Conservation (phyloP, 139 green algal genomes). For the Medakamo hakoo region DNA sequence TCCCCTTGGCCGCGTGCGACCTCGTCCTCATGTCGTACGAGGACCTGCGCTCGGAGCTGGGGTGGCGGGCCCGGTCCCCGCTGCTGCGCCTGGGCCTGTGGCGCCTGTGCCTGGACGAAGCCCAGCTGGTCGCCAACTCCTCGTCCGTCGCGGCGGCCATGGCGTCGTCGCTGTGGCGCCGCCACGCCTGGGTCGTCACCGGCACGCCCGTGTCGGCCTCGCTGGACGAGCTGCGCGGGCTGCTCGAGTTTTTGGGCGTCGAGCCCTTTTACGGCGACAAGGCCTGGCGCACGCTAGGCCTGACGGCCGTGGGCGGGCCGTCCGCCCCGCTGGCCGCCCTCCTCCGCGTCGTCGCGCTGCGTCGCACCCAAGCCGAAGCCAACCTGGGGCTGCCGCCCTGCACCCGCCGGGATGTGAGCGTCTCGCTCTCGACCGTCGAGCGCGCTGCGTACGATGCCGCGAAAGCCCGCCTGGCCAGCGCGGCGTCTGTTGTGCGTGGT, state of each 20-base stretch:
- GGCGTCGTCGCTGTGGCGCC: slow-evolving; percentile 27
- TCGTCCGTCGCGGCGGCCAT: slow-evolving; percentile 26
- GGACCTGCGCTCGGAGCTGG: slow-evolving; percentile 21
- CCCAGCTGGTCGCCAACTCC: slow-evolving; percentile 40
- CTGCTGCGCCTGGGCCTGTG: slow-evolving; percentile 37
- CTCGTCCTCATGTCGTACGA: slow-evolving; percentile 26
- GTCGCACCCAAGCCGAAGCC: slow-evolving; percentile 28
- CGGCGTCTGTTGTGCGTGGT: slow-evolving; percentile 3
- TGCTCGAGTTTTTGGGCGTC: slow-evolving; percentile 36
- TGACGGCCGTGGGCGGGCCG: slow-evolving; percentile 1
- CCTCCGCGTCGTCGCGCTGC: slow-evolving; percentile 35
- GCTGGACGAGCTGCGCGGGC: slow-evolving; percentile 24
- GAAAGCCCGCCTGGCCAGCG: slow-evolving; percentile 7
- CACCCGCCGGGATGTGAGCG: slow-evolving; percentile 15
- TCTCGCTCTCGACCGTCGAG: slow-evolving; percentile 30
- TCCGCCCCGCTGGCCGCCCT: slow-evolving; percentile 13
- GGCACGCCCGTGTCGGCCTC: slow-evolving; percentile 21
- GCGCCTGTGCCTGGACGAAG: slow-evolving; percentile 44
- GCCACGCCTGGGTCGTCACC: slow-evolving; percentile 46
- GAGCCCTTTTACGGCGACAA: slow-evolving; percentile 21
- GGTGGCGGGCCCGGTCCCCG: slow-evolving; percentile 6
- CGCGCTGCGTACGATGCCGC: slow-evolving; percentile 22
- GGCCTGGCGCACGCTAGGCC: slow-evolving; percentile 18
- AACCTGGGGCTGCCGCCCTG: slow-evolving; percentile 38
- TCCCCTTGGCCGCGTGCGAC: slow-evolving; percentile 23